Evolutionary conservation across 306 rosid genomes (phyloP).

Genomic region (Senna siamea): DNA sequence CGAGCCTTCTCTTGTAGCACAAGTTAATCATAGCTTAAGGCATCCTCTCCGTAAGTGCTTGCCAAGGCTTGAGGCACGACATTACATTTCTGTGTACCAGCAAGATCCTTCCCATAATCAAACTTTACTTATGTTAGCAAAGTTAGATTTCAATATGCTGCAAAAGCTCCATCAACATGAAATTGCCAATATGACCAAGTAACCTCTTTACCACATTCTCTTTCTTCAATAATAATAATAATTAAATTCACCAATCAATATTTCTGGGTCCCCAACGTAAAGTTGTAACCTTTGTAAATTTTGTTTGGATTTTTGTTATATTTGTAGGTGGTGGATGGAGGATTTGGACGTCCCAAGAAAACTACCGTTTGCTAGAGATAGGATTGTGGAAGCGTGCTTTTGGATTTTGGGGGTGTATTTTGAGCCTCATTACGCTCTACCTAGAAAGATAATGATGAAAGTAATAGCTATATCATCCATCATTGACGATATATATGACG

Average conservation of each 20-base stretch:
- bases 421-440: neutral
- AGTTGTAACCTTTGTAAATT: too few species aligned
- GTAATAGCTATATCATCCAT: too few species aligned
- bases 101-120: conserved; percentile 36
- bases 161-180: conserved; percentile 46
- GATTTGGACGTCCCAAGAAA: conserved; percentile 33
- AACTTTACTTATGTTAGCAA: conserved; percentile 38
- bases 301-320: too few species aligned
- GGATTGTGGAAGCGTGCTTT: conserved; percentile 46
- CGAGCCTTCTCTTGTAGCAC: conserved; percentile 20
- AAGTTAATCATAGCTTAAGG: conserved; percentile 34
- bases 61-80: conserved; percentile 32
- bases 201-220: neutral
- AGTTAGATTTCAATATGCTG: conserved; percentile 44
- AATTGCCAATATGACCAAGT: conserved; percentile 29
- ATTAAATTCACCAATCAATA: too few species aligned
- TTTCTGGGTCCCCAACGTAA: too few species aligned
- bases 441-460: neutral
- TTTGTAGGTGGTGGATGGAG: conserved; percentile 49
- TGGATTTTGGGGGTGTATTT: conserved; percentile 40
- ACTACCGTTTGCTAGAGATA: conserved; percentile 40
- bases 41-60: conserved; percentile 36
- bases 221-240: too few species aligned
- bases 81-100: conserved; percentile 35
- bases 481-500: too few species aligned